Evolutionary conservation across 1,139 yeast species (phyloP).

Genomic region (Blastobotrys apis): DNA sequence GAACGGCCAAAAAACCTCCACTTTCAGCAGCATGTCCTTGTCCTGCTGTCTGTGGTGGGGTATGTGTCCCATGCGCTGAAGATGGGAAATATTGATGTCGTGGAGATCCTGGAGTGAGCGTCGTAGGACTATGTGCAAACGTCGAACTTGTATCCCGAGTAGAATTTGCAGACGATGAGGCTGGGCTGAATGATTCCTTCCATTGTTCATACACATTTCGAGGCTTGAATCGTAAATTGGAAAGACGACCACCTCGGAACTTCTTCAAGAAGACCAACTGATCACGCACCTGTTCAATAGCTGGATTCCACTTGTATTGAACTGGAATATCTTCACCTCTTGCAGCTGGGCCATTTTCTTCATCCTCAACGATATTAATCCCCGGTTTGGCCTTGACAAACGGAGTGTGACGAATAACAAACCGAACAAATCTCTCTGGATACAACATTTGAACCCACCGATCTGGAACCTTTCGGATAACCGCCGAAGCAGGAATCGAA

Average conservation of each 20-base stretch:
- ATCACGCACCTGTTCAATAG: conserved; percentile 39
- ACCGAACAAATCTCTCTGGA: conserved; percentile 57
- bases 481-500: conserved; percentile 73
- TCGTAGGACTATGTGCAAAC: conserved; percentile 7
- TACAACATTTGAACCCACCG: conserved; percentile 62
- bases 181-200: conserved; percentile 26
- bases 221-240: conserved; percentile 35
- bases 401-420: conserved; percentile 37
- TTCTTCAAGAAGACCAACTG: conserved; percentile 36
- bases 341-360: conserved; percentile 22
- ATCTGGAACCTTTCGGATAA: conserved; percentile 81
- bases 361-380: conserved; percentile 26
- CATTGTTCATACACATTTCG: conserved; percentile 26
- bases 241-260: conserved; percentile 41
- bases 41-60: conserved; percentile 9
- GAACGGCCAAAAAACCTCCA: conserved; percentile 28
- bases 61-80: conserved; percentile 2
- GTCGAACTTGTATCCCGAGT: conserved; percentile 4
- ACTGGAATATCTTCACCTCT: conserved; percentile 21
- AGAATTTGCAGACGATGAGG: conserved; percentile 18
- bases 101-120: conserved; percentile 10
- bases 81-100: too few relatives aligned
- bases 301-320: conserved; percentile 38
- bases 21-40: conserved; percentile 14
- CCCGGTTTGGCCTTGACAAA: conserved; percentile 35